Base-by-base conservation (phyloP, 495 filamentous ascomycete genomes). In the Apodospora peruviana region DNA sequence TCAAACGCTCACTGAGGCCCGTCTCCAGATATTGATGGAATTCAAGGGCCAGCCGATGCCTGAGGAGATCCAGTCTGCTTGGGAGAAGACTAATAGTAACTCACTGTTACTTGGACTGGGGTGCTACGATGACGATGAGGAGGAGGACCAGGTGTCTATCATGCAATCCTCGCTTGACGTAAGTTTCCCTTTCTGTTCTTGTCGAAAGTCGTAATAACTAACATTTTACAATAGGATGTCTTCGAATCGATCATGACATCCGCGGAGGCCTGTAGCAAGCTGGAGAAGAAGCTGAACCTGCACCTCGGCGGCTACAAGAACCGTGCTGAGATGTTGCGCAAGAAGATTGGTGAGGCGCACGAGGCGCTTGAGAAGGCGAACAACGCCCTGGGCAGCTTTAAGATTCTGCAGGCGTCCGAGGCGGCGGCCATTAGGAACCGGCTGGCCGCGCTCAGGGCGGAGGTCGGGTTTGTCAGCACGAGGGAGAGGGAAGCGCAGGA, bases 401-500 rank as follows among this genome's bases (percentile, higher is more conserved):
- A 77, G 54, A 85, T 83, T 9, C 71, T 93, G 45, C 81, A 86
- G 60, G 78, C 87, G 23, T 83, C 82, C 1, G 93, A 98, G 65
- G 80, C 87, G 49, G 79, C 83, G 1, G 87, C 87, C 5, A 75
- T 95, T 38, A 72, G 75, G 44, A 70, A 81, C 43, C 75, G 94
- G 36, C 66, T 96, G 36, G 89, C 88, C 59, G 76, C 73, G 24
- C 71, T 97, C 43, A 81, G 86, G 37, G 82, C 81, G n/a, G 89
- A 96, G 60, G 90, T 94, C 18, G 78, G 75, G 14, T 90, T 89
- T 63, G 79, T 97, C 19, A 85, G 81, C 61, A 83, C 82, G 50
- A 77, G 90, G 48, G 91, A 95, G 74, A 76, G 88, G 42, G 89
- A 96, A 73, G 88, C 87, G 23, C 94, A 98, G 68, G 90, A 96